phyloP scores from a whole-genome alignment of 2,329 filamentous ascomycete genomes.

The Moelleriella libera region DNA sequence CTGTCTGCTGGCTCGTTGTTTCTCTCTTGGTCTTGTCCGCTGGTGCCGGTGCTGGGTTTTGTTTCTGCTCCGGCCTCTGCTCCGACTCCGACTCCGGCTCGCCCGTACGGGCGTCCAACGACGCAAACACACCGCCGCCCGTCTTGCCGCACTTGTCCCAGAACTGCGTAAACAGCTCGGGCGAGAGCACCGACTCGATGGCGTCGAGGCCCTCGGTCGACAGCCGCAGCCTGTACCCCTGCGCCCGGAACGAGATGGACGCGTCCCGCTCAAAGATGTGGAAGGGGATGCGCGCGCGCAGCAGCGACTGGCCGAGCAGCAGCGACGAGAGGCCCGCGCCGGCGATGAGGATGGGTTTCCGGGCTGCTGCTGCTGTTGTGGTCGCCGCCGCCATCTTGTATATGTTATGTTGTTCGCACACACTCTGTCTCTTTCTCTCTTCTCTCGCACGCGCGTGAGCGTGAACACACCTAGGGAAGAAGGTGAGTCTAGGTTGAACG shows the following conservation, averaged over 20 bases:
- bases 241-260: slow-evolving; percentile 37
- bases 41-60: background rate
- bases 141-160: slow-evolving; percentile 47
- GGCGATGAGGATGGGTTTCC: slow-evolving; percentile 25
- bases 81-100: slow-evolving; percentile 12
- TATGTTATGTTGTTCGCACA: too few species aligned
- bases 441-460: too few species aligned
- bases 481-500: too few species aligned
- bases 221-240: slow-evolving; percentile 48
- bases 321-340: slow-evolving; percentile 29
- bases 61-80: background rate
- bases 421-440: too few species aligned
- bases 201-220: slow-evolving; percentile 42
- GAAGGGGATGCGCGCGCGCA: slow-evolving; percentile 29
- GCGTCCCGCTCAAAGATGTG: slow-evolving; percentile 41
- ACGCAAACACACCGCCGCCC: slow-evolving; percentile 35
- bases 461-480: too few species aligned
- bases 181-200: slow-evolving; percentile 41
- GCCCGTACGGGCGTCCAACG: slow-evolving; percentile 38
- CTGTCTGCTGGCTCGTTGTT: background rate
- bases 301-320: slow-evolving; percentile 27
- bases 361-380: background rate
- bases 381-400: background rate
- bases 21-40: background rate
- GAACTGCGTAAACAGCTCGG: slow-evolving; percentile 34